A percentile compares a stretch with the other conserved stretches of the same genome.
Conservation (phyloP, 106 monocot genomes). For the Hemerocallis citrina region DNA sequence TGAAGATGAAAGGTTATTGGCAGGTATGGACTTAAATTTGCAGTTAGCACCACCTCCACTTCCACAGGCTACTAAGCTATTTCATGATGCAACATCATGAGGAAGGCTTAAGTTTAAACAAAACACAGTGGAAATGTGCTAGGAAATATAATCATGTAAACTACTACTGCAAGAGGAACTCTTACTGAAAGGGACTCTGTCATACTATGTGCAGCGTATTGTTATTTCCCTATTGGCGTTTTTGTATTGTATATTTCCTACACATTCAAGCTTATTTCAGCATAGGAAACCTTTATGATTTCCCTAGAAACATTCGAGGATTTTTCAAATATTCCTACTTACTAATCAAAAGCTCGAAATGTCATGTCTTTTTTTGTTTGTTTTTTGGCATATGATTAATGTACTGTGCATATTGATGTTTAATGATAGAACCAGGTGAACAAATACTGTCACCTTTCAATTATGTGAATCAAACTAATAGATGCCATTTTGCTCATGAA, state of each 20-base stretch:
- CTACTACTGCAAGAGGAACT: not conserved
- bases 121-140: not conserved
- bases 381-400: too few relatives aligned
- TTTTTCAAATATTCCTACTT: too few relatives aligned
- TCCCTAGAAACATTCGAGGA: too few relatives aligned
- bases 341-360: too few relatives aligned
- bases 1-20: slow-evolving; percentile 94
- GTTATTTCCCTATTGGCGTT: not conserved
- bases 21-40: slow-evolving; percentile 38
- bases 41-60: not conserved
- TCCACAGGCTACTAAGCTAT: not conserved
- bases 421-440: too few relatives aligned
- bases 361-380: too few relatives aligned
- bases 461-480: too few relatives aligned
- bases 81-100: not conserved
- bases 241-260: not conserved
- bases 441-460: too few relatives aligned
- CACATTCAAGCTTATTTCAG: not conserved
- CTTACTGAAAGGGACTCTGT: too few relatives aligned
- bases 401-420: too few relatives aligned
- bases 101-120: not conserved
- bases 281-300: not conserved
- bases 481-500: too few relatives aligned
- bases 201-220: not conserved
- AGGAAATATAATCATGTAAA: not conserved